Base-by-base conservation (phyloP, 179 eudicot genomes). In the Spinacia oleracea region DNA sequence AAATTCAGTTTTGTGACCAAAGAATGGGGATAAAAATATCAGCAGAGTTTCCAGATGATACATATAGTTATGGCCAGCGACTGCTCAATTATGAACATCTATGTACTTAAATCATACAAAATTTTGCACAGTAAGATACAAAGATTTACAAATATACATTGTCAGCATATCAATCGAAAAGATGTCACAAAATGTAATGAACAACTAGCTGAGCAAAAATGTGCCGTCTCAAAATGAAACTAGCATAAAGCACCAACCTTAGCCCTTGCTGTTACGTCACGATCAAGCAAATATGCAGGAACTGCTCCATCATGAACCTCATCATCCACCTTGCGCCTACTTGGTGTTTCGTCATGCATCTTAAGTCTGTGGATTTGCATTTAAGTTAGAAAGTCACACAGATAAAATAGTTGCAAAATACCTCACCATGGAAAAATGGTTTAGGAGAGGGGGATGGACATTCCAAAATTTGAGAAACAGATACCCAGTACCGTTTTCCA, bases 271-370 rank as follows among this genome's bases (percentile, higher is more conserved):
- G 98, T 91, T 64, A 84, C 87, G 67, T 95, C 97, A 93, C 98
- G 97, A 80, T 95, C 98, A 86, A 95, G 93, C 84, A 95, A 87
- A 88, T 91, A 95, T 1, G 95, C 88, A 80, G 98, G 98, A 66
- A 89, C 74, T 50, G 97, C 98, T 48, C 98, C 98, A 16, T 93
- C 97, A 1, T 86, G 93, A 78, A 95, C 97, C 31, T 95, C 87
- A 82, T 91, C 94, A 87, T 94, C 97, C 58, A 95, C 97, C 90
- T 91, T 95, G 68, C 95, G 92, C 86, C 98, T 85, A 79, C 89
- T 83, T 55, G 92, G 81, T 35, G 95, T 90, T 82, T 95, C 98
- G 65, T 95, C 97, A 77, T 95, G 98, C 97, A 95, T 91, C 72
- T 90, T 89, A 89, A 95, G 83, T 42, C 98, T 95, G 85, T 77